Percentiles rank a stretch among this genome's conserved stretches.
These are phyloP conservation scores for Paspalum vaginatum DNA, from an alignment of 176 grass and related monocot species.

Conservation along the genomic window DNA sequence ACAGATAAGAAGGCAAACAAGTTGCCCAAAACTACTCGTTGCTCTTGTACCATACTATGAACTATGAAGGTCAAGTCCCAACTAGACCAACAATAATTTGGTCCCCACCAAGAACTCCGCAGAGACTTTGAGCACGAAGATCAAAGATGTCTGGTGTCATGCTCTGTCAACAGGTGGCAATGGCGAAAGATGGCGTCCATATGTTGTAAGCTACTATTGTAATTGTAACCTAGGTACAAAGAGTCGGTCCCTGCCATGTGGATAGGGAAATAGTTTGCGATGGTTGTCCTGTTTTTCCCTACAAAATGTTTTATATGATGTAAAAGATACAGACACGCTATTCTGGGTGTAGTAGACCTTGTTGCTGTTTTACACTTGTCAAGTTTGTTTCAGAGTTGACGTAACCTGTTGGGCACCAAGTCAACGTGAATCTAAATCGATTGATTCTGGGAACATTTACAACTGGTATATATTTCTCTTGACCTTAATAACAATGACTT, in stretches of 20 bases:
- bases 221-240: conserved; percentile 58
- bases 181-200: conserved; percentile 14
- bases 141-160: conserved; percentile 19
- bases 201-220: conserved; percentile 54
- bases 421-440: not conserved
- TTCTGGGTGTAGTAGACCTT: conserved; percentile 33
- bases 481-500: no score
- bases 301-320: conserved; percentile 55
- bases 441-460: not conserved
- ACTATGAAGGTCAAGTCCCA: conserved; percentile 20
- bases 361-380: conserved; percentile 25
- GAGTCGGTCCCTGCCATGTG: conserved; percentile 30
- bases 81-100: conserved; percentile 43
- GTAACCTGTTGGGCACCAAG: conserved; percentile 6
- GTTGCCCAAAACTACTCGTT: conserved; percentile 67
- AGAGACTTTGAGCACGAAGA: conserved; percentile 25
- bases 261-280: conserved; percentile 42
- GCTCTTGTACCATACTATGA: conserved; percentile 74
- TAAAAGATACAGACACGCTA: conserved; percentile 45
- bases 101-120: conserved; percentile 22
- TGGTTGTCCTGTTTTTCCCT: conserved; percentile 43
- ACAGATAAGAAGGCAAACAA: conserved; percentile 74
- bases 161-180: conserved; percentile 4
- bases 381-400: conserved; percentile 27
- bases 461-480: not conserved